Percentiles rank a stretch among this genome's conserved stretches.
Conservation (phyloP, 345 rosid species). For the Nasturtium officinale region DNA sequence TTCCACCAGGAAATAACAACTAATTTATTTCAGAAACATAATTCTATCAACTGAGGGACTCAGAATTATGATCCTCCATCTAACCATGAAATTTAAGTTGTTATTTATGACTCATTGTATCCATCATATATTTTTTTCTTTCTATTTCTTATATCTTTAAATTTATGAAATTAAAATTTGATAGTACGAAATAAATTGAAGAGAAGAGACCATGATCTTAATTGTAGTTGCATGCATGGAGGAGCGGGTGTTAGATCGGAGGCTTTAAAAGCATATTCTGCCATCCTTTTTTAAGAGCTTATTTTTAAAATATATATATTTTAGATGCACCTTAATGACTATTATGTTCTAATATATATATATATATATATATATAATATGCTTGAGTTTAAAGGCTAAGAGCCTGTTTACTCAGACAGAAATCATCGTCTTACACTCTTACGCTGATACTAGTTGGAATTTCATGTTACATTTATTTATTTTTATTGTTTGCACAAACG, state of each 20-base stretch:
- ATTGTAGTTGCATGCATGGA: slow-evolving; percentile 35
- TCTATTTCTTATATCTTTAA: neutral
- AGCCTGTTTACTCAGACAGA: neutral
- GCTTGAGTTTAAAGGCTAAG: neutral
- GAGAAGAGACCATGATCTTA: slow-evolving; percentile 34
- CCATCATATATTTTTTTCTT: slow-evolving; percentile 20
- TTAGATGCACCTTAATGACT: neutral
- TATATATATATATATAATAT: no score
- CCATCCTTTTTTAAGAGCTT: neutral
- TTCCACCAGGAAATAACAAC: slow-evolving; percentile 42
- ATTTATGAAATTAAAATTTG: slow-evolving; percentile 12
- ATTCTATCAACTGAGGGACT: slow-evolving; percentile 7
- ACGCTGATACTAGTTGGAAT: neutral
- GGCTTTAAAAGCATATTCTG: slow-evolving; percentile 28
- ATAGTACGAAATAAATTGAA: slow-evolving; percentile 18
- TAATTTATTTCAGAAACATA: slow-evolving; percentile 34
- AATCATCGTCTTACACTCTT: neutral
- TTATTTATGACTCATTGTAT: slow-evolving; percentile 12
- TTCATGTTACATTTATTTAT: neutral
- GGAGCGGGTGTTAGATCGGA: slow-evolving; percentile 31
- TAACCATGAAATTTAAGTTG: slow-evolving; percentile 13
- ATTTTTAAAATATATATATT: no score
- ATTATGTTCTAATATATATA: neutral
- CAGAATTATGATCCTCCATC: slow-evolving; percentile 25
- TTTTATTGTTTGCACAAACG: neutral